Evolutionary conservation across 257 asterid genomes (phyloP).

Genomic region (Verbena officinalis): DNA sequence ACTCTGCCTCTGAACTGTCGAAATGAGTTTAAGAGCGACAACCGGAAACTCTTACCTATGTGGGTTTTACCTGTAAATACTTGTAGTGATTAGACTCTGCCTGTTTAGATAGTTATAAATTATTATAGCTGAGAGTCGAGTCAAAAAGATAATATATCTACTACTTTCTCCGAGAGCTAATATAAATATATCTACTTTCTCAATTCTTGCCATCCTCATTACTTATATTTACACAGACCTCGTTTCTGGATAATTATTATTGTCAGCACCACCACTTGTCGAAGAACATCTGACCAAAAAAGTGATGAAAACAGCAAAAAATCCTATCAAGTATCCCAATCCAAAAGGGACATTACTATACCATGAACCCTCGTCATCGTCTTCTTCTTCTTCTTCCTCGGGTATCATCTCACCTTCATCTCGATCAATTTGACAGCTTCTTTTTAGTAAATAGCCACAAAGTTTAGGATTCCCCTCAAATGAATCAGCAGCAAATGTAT

Average conservation of each 20-base stretch:
- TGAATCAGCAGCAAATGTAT: constrained; percentile 40
- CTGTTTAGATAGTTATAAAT: too few relatives aligned
- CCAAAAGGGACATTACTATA: constrained; percentile 33
- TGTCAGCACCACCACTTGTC: not conserved
- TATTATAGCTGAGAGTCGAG: too few relatives aligned
- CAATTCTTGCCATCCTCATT: not conserved
- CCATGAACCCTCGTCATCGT: constrained; percentile 23
- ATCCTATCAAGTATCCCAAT: constrained; percentile 45
- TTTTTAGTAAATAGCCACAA: constrained; percentile 39
- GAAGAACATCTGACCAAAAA: constrained; percentile 19
- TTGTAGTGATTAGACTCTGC: too few relatives aligned
- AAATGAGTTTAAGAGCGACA: not conserved
- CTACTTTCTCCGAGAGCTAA: too few relatives aligned
- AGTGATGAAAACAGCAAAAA: constrained; percentile 19
- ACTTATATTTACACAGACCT: not conserved
- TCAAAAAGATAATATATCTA: too few relatives aligned
- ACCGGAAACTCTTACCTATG: too few relatives aligned
- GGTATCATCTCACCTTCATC: not conserved
- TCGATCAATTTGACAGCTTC: constrained; percentile 17
- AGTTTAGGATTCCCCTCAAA: constrained; percentile 55
- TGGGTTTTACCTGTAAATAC: too few relatives aligned
- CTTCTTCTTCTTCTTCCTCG: constrained; percentile 10
- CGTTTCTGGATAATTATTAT: not conserved
- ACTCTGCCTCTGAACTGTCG: not conserved
- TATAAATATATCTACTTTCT: not conserved